A percentile compares a stretch with the other conserved stretches of the same genome.
Conservation (phyloP, 257 asterid species). For the Solanum etuberosum region DNA sequence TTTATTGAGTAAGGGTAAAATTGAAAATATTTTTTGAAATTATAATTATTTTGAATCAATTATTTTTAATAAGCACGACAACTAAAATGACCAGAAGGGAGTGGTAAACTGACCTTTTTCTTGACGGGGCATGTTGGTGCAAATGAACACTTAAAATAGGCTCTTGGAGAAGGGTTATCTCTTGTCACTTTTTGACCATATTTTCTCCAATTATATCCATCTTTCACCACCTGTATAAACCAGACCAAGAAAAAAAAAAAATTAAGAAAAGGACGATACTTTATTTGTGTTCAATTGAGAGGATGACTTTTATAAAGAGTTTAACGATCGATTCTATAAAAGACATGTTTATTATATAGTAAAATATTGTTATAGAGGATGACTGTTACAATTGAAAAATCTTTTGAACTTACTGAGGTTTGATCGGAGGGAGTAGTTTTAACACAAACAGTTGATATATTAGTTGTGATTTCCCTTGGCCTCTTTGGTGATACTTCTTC, state of each 20-base stretch:
- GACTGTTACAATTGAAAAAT: neutral
- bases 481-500: constrained; percentile 23
- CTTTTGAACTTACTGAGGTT: constrained; percentile 36
- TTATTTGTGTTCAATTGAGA: neutral
- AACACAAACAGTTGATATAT: constrained; percentile 34
- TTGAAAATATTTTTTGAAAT: neutral
- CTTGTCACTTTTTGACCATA: constrained; percentile 80
- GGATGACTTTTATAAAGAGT: neutral
- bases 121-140: constrained; percentile 74
- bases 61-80: neutral
- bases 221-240: constrained; percentile 42
- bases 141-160: constrained; percentile 65
- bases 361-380: neutral
- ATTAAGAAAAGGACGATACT: neutral
- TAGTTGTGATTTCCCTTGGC: constrained; percentile 41
- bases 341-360: neutral
- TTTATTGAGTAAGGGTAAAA: neutral
- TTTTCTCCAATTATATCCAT: constrained; percentile 80
- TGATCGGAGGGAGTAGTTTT: constrained; percentile 41
- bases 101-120: constrained; percentile 42
- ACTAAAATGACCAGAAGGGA: neutral
- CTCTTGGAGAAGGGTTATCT: constrained; percentile 86
- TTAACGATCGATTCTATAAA: too few relatives aligned
- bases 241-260: neutral
- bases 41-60: neutral